A percentile compares a stretch with the other conserved stretches of the same genome.
These are phyloP conservation scores for Rhizopus delemar DNA, from an alignment of 371 early-diverging fungal genomes.

Conservation along the genomic window DNA sequence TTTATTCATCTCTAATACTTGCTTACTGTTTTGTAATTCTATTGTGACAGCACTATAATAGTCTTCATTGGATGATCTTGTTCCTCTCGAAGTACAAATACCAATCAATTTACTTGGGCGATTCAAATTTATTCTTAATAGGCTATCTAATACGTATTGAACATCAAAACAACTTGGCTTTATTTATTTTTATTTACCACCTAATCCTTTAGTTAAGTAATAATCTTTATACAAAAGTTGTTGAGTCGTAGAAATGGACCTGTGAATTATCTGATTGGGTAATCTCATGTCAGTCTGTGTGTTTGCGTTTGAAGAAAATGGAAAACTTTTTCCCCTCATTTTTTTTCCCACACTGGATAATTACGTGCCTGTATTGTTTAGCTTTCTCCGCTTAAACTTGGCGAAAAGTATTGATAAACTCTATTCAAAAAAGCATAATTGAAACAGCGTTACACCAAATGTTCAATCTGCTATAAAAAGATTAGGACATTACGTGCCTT, in stretches of 20 bases:
- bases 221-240: conserved; percentile 19
- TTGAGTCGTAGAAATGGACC: conserved; percentile 16
- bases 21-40: conserved; percentile 25
- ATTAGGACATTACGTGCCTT: too few species aligned
- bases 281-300: neutral
- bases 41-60: conserved; percentile 39
- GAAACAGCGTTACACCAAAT: too few species aligned
- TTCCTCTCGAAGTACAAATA: conserved; percentile 47
- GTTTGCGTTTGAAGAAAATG: neutral
- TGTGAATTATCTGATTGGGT: neutral
- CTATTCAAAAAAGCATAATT: too few species aligned
- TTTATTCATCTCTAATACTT: conserved; percentile 27
- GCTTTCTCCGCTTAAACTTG: too few species aligned
- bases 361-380: too few species aligned
- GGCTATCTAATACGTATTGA: conserved; percentile 10
- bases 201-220: conserved; percentile 28
- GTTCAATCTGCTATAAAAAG: too few species aligned
- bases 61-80: conserved; percentile 51
- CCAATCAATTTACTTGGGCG: conserved; percentile 38
- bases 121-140: conserved; percentile 30
- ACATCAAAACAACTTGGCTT: neutral
- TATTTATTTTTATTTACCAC: conserved; percentile 14
- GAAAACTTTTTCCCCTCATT: neutral
- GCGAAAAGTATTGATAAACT: too few species aligned
- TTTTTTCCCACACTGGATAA: too few species aligned